Conservation (phyloP, 176 grass and related monocot genomes). For the Triticum timopheevii region DNA sequence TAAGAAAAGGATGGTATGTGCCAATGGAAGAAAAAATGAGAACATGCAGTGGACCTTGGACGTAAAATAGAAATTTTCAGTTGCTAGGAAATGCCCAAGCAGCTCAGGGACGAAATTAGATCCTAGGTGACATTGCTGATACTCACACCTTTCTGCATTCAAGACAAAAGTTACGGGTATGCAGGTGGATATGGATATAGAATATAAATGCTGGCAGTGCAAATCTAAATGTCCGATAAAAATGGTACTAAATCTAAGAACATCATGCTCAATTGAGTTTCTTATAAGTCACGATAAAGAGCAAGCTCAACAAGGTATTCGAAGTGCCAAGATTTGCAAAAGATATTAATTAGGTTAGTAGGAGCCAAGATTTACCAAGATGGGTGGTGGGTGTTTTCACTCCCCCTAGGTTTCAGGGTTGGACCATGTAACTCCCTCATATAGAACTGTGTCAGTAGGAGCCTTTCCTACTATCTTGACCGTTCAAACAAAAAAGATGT, state of each 20-base stretch:
- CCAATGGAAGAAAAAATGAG: neutral
- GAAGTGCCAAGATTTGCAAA: neutral
- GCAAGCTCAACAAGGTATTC: neutral
- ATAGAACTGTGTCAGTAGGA: too few relatives aligned
- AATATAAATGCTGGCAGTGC: neutral
- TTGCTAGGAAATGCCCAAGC: slow-evolving; percentile 82
- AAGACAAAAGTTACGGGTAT: slow-evolving; percentile 24
- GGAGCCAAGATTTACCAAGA: too few relatives aligned
- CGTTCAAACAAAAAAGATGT: neutral
- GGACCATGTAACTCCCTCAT: too few relatives aligned
- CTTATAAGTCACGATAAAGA: neutral
- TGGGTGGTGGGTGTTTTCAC: too few relatives aligned
- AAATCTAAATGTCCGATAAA: slow-evolving; percentile 3
- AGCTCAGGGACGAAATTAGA: slow-evolving; percentile 82
- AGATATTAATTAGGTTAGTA: neutral
- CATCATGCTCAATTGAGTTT: neutral
- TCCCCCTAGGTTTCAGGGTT: too few relatives aligned
- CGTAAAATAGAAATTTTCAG: slow-evolving; percentile 98
- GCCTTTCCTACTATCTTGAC: too few relatives aligned
- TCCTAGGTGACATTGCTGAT: slow-evolving; percentile 72
- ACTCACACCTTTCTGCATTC: slow-evolving; percentile 60
- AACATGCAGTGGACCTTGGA: slow-evolving; percentile 53
- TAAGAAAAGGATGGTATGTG: neutral
- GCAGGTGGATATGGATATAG: neutral
- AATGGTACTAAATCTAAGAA: neutral